Evolutionary conservation across 805 yeast genomes (phyloP), one percentile per base, ranked within the genome.

Genomic region (Kluyveromyces wickerhamii): DNA sequence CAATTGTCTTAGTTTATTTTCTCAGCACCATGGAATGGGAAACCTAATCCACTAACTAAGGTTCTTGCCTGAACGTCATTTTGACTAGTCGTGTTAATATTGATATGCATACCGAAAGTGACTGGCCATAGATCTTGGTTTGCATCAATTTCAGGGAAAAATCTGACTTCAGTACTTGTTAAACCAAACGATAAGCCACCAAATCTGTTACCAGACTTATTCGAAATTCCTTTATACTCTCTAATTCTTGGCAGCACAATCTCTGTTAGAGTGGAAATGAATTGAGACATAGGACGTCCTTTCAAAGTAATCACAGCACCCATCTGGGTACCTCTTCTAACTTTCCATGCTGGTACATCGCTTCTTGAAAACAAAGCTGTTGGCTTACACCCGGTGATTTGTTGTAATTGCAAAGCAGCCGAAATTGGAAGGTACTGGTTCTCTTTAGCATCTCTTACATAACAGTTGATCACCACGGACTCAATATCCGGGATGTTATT

Each of bases 101-200:
- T 82, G 37, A 92, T 69, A 54, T 86, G 82, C 69, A 89, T 71
- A 39, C 96, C 96, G 54, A 78, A 85, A 20, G 87, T 75, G 44
- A 68, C 74, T 24, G 95, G 88, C 84, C 89, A 92, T 44, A 82
- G 65, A 57, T 89, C 97, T 56, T 79, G 86, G 60, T 82, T 86
- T 38, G 79, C 74, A 54, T 88, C 95, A 42, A 92, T 77, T 62
- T 92, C 98, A 3, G 99, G 99, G 72, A 92, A 92, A 52, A 69
- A 71, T 49, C 74, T 76, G 34, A 83, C 74, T 49, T 84, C 86
- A 35, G 80, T 84, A 2, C 84, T 76, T 26, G 72, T 74, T 47
- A 92, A 61, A 29, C 96, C 96, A 53, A 92, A 78, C 7, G 92
- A 71, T 39, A 94, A 72, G 57, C 85, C 83, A 39, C 98, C 99